phyloP scores from a whole-genome alignment of 768 basidiomycete genomes.

The Trametes meyenii region DNA sequence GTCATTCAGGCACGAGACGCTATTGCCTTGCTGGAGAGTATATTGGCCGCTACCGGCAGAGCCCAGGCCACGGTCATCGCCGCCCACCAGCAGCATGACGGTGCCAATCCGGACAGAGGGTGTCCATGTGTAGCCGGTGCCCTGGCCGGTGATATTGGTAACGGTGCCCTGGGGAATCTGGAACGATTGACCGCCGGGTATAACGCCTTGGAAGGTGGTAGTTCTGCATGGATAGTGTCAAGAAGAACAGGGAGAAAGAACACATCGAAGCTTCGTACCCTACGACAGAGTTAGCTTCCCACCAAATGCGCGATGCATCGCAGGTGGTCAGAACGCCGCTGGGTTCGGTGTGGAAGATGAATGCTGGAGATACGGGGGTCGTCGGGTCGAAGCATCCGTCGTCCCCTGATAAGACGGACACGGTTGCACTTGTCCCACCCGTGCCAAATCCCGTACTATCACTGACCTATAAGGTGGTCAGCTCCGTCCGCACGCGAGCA shows the following conservation, averaged over 20 bases:
- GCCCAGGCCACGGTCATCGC: conserved; percentile 68
- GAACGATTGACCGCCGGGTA: conserved; percentile 81
- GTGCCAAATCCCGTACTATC: conserved; percentile 64
- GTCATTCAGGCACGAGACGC: conserved; percentile 54
- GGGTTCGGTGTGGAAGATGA: conserved; percentile 64
- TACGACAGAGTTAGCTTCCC: conserved; percentile 53
- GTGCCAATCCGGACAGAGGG: conserved; percentile 66
- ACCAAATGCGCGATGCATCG: conserved; percentile 62
- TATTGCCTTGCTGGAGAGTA: conserved; percentile 56
- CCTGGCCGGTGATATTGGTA: conserved; percentile 44
- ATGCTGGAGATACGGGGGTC: conserved; percentile 50
- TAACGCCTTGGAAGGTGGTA: conserved; percentile 68
- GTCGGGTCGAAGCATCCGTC: conserved; percentile 66
- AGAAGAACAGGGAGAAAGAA: background rate
- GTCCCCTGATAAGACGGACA: conserved; percentile 51
- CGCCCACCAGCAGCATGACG: conserved; percentile 65
- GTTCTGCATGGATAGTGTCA: conserved; percentile 39
- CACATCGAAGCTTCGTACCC: conserved; percentile 44
- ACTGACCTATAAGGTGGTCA: conserved; percentile 47
- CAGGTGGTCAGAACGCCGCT: conserved; percentile 70
- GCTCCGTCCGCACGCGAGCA: background rate
- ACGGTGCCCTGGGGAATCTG: conserved; percentile 54
- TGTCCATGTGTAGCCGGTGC: conserved; percentile 72
- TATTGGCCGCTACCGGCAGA: conserved; percentile 64
- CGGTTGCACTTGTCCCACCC: conserved; percentile 74